phyloP scores from a whole-genome alignment of 352 stramenopile genomes.

The Pythium aristosporum region DNA sequence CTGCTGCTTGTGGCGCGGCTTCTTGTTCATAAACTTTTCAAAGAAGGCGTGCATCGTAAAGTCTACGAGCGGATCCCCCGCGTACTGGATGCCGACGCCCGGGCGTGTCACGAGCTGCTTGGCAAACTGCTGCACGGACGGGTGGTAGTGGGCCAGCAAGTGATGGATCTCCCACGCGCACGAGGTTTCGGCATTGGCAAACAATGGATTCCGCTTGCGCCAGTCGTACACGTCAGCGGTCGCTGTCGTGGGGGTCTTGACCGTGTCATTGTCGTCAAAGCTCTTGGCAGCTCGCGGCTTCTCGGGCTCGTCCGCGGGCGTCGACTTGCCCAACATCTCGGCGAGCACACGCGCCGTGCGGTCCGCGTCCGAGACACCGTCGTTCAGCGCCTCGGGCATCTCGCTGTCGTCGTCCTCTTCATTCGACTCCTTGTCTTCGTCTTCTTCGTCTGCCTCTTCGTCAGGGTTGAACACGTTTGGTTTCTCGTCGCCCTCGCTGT shows the following conservation, averaged over 20 bases:
- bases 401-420: conserved; percentile 35
- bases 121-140: conserved; percentile 93
- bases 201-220: conserved; percentile 87
- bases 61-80: conserved; percentile 95
- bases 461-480: conserved; percentile 30
- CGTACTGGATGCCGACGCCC: conserved; percentile 85
- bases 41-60: conserved; percentile 97
- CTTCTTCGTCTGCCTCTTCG: conserved; percentile 27
- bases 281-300: conserved; percentile 28
- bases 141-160: conserved; percentile 95
- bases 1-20: conserved; percentile 78
- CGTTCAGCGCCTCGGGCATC: conserved; percentile 27
- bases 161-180: conserved; percentile 94
- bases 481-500: conserved; percentile 38
- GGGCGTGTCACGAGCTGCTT: conserved; percentile 72
- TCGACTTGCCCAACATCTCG: conserved; percentile 60
- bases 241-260: conserved; percentile 25
- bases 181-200: conserved; percentile 59
- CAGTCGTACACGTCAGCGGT: conserved; percentile 59
- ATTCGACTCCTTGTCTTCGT: conserved; percentile 37
- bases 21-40: conserved; percentile 99
- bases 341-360: conserved; percentile 53
- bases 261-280: conserved; percentile 40
- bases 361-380: conserved; percentile 52
- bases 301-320: conserved; percentile 17